Conservation (phyloP, 75 land plant species). For the Larix kaempferi region DNA sequence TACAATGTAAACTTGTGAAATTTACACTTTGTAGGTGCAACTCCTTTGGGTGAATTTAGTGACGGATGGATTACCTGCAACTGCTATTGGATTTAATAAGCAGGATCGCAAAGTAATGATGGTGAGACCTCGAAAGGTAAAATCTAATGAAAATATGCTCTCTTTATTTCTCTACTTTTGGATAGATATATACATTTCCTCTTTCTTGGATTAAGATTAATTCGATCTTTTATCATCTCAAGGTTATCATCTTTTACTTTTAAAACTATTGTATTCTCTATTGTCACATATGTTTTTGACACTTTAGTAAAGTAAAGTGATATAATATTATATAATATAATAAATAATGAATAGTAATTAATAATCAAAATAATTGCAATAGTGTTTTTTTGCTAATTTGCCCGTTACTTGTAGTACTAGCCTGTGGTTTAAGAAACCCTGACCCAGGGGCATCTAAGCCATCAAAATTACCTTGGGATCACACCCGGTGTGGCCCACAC, state of each 20-base stretch:
- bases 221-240: background rate
- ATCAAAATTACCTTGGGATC: too few species aligned
- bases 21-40: slow-evolving; percentile 65
- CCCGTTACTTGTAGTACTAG: too few species aligned
- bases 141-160: background rate
- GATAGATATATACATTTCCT: background rate
- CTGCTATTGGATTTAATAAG: slow-evolving; percentile 99
- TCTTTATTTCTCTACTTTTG: background rate
- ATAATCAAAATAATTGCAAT: too few species aligned
- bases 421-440: too few species aligned
- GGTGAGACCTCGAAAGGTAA: slow-evolving; percentile 91
- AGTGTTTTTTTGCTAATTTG: too few species aligned
- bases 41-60: slow-evolving; percentile 98
- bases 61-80: slow-evolving; percentile 98
- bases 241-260: too few species aligned
- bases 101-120: slow-evolving; percentile 94
- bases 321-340: too few species aligned
- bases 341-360: too few species aligned
- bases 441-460: too few species aligned
- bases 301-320: too few species aligned
- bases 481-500: too few species aligned
- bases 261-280: too few species aligned
- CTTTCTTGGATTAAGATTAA: background rate
- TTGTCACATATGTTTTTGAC: background rate
- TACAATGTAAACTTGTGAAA: background rate